phyloP scores from a whole-genome alignment of 805 yeast genomes.

The Schwanniomyces yamadae region DNA sequence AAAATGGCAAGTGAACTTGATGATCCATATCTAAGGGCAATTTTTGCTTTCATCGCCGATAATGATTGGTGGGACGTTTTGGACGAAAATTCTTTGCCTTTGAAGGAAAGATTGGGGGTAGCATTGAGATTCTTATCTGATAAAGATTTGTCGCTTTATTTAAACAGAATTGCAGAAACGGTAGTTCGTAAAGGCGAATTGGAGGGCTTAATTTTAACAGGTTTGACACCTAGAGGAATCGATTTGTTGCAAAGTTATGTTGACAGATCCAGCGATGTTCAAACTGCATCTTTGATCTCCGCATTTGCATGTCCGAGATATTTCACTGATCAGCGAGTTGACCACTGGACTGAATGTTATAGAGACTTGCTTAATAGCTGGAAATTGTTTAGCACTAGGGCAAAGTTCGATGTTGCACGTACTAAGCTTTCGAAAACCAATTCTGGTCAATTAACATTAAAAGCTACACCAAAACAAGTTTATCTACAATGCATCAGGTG shows the following conservation, averaged over 20 bases:
- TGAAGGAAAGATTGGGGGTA: conserved; percentile 85
- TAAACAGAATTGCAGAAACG: conserved; percentile 65
- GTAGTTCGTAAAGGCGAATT: conserved; percentile 80
- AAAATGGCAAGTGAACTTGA: conserved; percentile 83
- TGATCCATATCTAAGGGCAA: conserved; percentile 85
- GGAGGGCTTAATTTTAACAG: conserved; percentile 88
- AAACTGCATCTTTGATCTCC: conserved; percentile 81
- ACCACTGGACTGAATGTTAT: conserved; percentile 76
- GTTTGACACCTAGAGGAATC: conserved; percentile 83
- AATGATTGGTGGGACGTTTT: conserved; percentile 96
- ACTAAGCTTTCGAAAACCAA: conserved; percentile 58
- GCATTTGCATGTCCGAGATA: conserved; percentile 83
- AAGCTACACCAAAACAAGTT: conserved; percentile 68
- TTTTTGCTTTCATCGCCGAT: conserved; percentile 91
- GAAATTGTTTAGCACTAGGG: conserved; percentile 74
- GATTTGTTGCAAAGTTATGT: conserved; percentile 83
- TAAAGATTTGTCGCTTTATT: conserved; percentile 68
- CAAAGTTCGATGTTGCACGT: conserved; percentile 80
- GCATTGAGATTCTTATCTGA: conserved; percentile 85
- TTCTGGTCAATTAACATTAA: conserved; percentile 46
- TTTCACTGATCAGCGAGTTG: conserved; percentile 69
- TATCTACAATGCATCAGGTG: conserved; percentile 81
- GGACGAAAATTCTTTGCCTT: conserved; percentile 84
- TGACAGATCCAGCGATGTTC: conserved; percentile 86
- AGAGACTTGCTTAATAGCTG: conserved; percentile 72